phyloP scores from a whole-genome alignment of 2,329 filamentous ascomycete genomes.

The Fusarium marasasianum region DNA sequence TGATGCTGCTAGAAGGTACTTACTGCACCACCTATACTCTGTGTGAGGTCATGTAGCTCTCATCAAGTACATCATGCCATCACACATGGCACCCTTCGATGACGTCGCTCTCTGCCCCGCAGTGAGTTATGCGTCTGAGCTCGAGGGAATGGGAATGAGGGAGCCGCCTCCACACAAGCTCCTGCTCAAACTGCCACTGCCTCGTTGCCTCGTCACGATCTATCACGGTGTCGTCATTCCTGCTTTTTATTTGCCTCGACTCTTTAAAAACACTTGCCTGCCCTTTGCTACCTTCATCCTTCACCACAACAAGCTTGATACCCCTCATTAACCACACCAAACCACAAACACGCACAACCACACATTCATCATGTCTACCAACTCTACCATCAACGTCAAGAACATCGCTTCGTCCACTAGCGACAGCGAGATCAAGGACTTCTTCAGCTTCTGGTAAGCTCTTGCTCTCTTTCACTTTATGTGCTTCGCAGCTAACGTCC shows the following conservation, averaged over 20 bases:
- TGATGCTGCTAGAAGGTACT: slow-evolving; percentile 14
- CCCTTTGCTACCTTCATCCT: not conserved
- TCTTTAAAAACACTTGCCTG: slow-evolving; percentile 25
- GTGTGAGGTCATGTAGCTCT: not conserved
- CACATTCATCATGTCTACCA: slow-evolving; percentile 61
- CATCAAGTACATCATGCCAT: slow-evolving; percentile 36
- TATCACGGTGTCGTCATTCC: slow-evolving; percentile 35
- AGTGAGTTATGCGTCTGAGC: slow-evolving; percentile 2
- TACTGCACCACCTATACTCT: fast-evolving
- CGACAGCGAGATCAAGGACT: slow-evolving; percentile 92
- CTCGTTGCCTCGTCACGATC: slow-evolving; percentile 35
- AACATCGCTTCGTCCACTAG: slow-evolving; percentile 85
- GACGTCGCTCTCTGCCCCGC: slow-evolving; percentile 46
- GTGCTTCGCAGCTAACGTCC: slow-evolving; percentile 28
- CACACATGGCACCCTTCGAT: slow-evolving; percentile 28
- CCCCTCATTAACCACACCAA: slow-evolving; percentile 7
- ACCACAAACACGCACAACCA: slow-evolving; percentile 16
- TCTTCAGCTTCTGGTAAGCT: slow-evolving; percentile 93
- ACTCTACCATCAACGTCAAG: slow-evolving; percentile 81
- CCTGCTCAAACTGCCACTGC: slow-evolving; percentile 14
- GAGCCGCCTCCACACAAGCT: slow-evolving; percentile 14
- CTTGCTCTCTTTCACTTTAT: not conserved
- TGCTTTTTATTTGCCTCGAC: not conserved
- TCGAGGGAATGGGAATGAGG: not conserved
- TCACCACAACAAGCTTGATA: slow-evolving; percentile 25